phyloP scores from a whole-genome alignment of 495 filamentous ascomycete species.

The Bacidia rubella region DNA sequence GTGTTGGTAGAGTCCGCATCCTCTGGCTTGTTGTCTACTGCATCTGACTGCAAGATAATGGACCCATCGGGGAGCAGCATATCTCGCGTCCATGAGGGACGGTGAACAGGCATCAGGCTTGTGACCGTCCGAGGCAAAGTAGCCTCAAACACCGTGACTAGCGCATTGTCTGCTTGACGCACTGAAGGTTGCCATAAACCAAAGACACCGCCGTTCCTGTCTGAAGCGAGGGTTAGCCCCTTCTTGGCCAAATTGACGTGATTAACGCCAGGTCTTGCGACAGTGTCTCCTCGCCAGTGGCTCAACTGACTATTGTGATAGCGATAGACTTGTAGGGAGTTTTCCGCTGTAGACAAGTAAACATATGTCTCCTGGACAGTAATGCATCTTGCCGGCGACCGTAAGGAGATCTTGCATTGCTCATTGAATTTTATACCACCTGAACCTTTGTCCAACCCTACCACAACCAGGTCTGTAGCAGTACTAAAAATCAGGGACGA shows the following conservation, averaged over 20 bases:
- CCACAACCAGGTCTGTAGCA: constrained; percentile 12
- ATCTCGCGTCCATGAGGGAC: constrained; percentile 29
- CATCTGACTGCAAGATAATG: constrained; percentile 19
- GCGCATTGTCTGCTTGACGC: constrained; percentile 25
- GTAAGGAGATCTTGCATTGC: constrained; percentile 22
- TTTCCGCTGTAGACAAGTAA: constrained; percentile 31
- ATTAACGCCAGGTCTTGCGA: constrained; percentile 27
- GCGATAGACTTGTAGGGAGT: constrained; percentile 29
- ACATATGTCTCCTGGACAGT: constrained; percentile 27
- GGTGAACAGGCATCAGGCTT: constrained; percentile 29
- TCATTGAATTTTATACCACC: constrained; percentile 20
- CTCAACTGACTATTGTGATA: constrained; percentile 23
- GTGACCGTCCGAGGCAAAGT: constrained; percentile 36
- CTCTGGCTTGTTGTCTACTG: constrained; percentile 10
- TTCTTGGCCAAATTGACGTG: constrained; percentile 24
- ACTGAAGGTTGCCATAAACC: constrained; percentile 37
- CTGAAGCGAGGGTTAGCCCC: constrained; percentile 24
- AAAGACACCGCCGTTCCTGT: constrained; percentile 27
- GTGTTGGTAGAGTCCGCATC: neutral
- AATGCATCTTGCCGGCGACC: constrained; percentile 32
- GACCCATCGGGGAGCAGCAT: constrained; percentile 2
- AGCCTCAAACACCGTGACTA: constrained; percentile 37
- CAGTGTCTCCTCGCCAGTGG: constrained; percentile 24
- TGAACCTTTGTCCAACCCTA: constrained; percentile 6
- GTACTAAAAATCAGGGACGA: constrained; percentile 17